Conservation (phyloP, 2,329 filamentous ascomycete species). For the Monosporascus cannonballus region DNA sequence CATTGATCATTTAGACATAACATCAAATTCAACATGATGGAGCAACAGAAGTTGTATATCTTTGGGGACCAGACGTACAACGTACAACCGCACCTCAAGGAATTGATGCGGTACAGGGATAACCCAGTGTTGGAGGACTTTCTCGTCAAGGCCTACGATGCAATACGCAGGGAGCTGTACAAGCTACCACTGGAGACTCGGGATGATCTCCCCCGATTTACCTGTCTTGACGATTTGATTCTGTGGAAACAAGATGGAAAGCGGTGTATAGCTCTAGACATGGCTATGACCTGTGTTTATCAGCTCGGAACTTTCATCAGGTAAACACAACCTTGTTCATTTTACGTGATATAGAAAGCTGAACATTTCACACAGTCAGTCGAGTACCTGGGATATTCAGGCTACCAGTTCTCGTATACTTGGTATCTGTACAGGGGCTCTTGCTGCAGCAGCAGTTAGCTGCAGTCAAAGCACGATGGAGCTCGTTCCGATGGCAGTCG, state of each 20-base stretch:
- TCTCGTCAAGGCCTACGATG: conserved; percentile 9
- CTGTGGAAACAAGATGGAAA: conserved; percentile 10
- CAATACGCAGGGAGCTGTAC: conserved; percentile 10
- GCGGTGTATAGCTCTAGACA: conserved; percentile 15
- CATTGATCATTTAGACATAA: too few species aligned
- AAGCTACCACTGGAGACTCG: conserved; percentile 8
- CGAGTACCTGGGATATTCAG: conserved; percentile 6
- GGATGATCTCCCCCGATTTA: conserved; percentile 14
- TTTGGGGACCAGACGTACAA: conserved; percentile 18
- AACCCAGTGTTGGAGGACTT: conserved; percentile 11
- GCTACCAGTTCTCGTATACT: conserved; percentile 7
- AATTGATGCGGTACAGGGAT: conserved; percentile 6
- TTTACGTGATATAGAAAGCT: not conserved
- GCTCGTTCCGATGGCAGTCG: conserved; percentile 24
- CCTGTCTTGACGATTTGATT: conserved; percentile 13
- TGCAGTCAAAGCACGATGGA: conserved; percentile 19
- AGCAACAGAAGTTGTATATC: conserved; percentile 8
- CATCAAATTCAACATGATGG: not conserved
- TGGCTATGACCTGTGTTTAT: conserved; percentile 15
- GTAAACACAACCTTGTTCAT: conserved; percentile 1
- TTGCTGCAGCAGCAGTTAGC: conserved; percentile 25
- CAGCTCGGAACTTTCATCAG: conserved; percentile 14
- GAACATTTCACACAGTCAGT: conserved; percentile 4
- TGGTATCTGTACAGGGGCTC: conserved; percentile 25
- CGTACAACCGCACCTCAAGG: conserved; percentile 7